These are phyloP conservation scores for Clausena lansium DNA, from an alignment of 345 rosid species.

Conservation along the genomic window DNA sequence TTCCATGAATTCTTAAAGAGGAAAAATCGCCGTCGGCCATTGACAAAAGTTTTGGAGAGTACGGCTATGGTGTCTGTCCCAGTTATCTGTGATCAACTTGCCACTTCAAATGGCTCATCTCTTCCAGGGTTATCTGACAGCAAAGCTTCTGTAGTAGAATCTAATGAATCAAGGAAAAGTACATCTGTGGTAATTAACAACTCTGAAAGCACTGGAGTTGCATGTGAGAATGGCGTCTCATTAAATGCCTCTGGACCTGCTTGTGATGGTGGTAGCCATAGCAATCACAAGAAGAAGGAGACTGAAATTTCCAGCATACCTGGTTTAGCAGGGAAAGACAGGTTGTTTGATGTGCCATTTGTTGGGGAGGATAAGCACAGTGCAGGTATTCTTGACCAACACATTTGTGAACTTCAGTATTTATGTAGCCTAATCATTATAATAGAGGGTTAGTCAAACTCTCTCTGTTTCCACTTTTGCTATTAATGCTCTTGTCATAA, in stretches of 20 bases:
- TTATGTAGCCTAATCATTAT: not conserved
- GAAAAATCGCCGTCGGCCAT: constrained; percentile 74
- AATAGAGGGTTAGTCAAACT: not conserved
- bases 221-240: constrained; percentile 52
- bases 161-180: constrained; percentile 60
- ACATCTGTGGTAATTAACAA: constrained; percentile 44
- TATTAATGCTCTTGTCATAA: not conserved
- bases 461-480: too few relatives aligned
- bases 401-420: not conserved
- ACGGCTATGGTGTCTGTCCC: constrained; percentile 81
- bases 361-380: constrained; percentile 60
- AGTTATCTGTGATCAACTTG: constrained; percentile 62
- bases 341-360: constrained; percentile 81
- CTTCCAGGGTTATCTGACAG: constrained; percentile 54
- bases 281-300: constrained; percentile 51
- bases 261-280: constrained; percentile 43
- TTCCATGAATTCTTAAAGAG: constrained; percentile 61
- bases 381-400: constrained; percentile 49
- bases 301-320: constrained; percentile 46
- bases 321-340: constrained; percentile 51
- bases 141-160: constrained; percentile 50
- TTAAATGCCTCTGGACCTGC: constrained; percentile 44
- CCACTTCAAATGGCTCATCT: constrained; percentile 45
- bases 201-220: constrained; percentile 65
- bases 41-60: constrained; percentile 89